phyloP scores from a whole-genome alignment of 768 basidiomycete genomes.

The Termitomyces sp. region DNA sequence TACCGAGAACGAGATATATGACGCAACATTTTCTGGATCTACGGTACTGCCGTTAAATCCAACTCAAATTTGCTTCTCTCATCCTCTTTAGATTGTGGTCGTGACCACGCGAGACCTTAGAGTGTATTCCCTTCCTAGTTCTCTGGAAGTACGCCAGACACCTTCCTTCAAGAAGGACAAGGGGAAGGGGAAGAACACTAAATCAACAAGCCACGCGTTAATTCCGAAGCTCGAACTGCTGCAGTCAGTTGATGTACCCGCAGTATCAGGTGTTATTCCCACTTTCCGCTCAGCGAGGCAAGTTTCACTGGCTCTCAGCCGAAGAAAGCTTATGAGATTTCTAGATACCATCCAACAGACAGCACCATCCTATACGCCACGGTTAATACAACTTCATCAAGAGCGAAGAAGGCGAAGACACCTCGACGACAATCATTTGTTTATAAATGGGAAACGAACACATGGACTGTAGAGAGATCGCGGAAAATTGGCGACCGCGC shows the following conservation, averaged over 20 bases:
- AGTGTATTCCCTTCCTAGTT: conserved; percentile 50
- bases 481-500: conserved; percentile 76
- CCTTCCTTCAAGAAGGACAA: conserved; percentile 29
- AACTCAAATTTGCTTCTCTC: not conserved
- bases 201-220: conserved; percentile 7
- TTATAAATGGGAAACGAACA: conserved; percentile 65
- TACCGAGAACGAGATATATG: conserved; percentile 78
- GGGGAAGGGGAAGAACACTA: conserved; percentile 34
- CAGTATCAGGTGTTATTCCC: conserved; percentile 38
- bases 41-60: conserved; percentile 36
- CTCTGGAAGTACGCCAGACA: conserved; percentile 9
- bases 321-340: not conserved
- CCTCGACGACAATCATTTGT: conserved; percentile 56
- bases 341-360: conserved; percentile 53
- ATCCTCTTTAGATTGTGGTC: conserved; percentile 48
- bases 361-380: conserved; percentile 58
- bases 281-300: conserved; percentile 63
- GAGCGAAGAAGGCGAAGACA: conserved; percentile 47
- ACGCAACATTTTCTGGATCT: conserved; percentile 68
- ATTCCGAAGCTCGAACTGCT: conserved; percentile 27
- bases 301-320: not conserved
- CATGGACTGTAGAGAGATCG: conserved; percentile 60
- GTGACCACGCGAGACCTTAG: conserved; percentile 59
- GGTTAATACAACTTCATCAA: conserved; percentile 62
- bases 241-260: conserved; percentile 49